Percentiles rank a stretch among this genome's conserved stretches.
phyloP scores from a whole-genome alignment of 306 rosid genomes.

The Rosa rugosa region DNA sequence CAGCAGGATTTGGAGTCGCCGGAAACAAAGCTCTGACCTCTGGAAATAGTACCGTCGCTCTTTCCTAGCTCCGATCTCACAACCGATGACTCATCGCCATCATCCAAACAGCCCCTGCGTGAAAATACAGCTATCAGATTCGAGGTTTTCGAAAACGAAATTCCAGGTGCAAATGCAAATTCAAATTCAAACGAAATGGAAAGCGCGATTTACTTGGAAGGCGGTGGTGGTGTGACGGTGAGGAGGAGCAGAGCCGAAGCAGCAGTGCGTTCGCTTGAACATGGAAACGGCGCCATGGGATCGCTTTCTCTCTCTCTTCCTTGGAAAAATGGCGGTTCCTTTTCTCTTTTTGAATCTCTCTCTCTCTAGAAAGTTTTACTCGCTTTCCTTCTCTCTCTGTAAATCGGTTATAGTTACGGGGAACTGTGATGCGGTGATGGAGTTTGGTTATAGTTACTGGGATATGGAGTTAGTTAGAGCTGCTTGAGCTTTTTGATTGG shows the following conservation, averaged over 20 bases:
- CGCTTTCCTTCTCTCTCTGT: not conserved
- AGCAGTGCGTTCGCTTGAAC: slow-evolving; percentile 52
- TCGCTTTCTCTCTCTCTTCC: slow-evolving; percentile 20
- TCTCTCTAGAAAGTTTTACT: not conserved
- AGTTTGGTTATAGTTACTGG: not conserved
- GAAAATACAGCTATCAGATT: slow-evolving; percentile 1
- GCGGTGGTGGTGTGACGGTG: slow-evolving; percentile 20
- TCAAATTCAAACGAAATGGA: not conserved
- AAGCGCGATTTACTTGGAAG: slow-evolving; percentile 38
- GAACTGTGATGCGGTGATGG: not conserved
- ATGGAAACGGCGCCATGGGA: slow-evolving; percentile 56
- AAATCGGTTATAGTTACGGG: not conserved
- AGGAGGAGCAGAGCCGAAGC: slow-evolving; percentile 89
- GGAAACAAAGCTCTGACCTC: slow-evolving; percentile 22
- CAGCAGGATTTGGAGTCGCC: slow-evolving; percentile 39
- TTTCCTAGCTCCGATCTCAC: slow-evolving; percentile 29
- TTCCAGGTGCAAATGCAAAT: not conserved
- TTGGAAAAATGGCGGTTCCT: slow-evolving; percentile 58
- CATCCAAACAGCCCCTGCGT: slow-evolving; percentile 38
- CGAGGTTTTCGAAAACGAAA: not conserved
- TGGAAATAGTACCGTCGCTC: slow-evolving; percentile 10
- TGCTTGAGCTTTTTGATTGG: slow-evolving; percentile 10
- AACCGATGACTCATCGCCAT: not conserved
- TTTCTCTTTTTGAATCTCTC: slow-evolving; percentile 17
- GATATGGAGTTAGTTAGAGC: not conserved